phyloP scores from a whole-genome alignment of 192 early-diverging fungal species.

The Coemansia aciculifera region DNA sequence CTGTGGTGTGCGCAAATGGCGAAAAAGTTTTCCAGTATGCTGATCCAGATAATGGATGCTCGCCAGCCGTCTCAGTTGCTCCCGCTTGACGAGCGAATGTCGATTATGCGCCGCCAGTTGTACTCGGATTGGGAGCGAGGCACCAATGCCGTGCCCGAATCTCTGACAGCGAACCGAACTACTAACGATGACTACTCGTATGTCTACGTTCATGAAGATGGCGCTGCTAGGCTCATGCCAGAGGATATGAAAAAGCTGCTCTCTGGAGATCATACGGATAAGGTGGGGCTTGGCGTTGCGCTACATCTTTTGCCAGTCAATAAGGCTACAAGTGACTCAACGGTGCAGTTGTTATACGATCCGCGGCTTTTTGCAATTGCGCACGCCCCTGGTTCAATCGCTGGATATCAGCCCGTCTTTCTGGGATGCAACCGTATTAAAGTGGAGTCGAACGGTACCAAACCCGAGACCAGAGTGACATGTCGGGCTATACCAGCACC shows the following conservation, averaged over 20 bases:
- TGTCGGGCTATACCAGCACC: conserved; percentile 25
- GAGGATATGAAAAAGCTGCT: conserved; percentile 17
- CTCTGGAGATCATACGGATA: neutral
- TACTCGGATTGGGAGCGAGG: conserved; percentile 58
- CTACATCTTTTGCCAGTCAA: conserved; percentile 34
- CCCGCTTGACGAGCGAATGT: conserved; percentile 63
- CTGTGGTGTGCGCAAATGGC: conserved; percentile 93
- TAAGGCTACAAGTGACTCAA: neutral
- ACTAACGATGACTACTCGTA: conserved; percentile 26
- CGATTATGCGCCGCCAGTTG: conserved; percentile 59
- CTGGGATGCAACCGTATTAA: conserved; percentile 32
- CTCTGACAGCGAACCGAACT: neutral
- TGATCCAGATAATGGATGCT: conserved; percentile 65
- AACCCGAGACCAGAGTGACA: neutral
- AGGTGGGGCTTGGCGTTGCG: neutral
- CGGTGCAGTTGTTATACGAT: conserved; percentile 33
- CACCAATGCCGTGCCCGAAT: neutral
- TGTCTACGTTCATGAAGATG: conserved; percentile 9
- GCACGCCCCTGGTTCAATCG: neutral
- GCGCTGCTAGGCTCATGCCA: conserved; percentile 9
- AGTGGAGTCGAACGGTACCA: neutral
- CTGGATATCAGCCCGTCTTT: conserved; percentile 5
- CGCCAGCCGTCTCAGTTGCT: conserved; percentile 59
- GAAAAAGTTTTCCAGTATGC: conserved; percentile 58
- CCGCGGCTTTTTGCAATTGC: conserved; percentile 20